A percentile compares a stretch with the other conserved stretches of the same genome.
Evolutionary conservation across 257 asterid genomes (phyloP).

Genomic region (Phtheirospermum japonicum): DNA sequence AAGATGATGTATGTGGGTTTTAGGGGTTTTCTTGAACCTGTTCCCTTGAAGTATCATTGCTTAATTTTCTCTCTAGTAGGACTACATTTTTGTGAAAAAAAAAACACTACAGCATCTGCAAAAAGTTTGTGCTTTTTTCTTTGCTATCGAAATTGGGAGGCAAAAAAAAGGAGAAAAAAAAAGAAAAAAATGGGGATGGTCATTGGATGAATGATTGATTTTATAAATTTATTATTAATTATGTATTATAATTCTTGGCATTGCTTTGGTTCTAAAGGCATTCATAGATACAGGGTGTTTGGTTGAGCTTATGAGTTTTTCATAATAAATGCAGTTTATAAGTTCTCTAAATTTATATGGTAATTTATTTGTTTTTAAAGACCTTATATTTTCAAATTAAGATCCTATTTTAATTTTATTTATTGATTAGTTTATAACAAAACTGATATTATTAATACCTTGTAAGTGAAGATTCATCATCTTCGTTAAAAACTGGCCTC

Average conservation of each 20-base stretch:
- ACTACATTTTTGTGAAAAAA: slow-evolving; percentile 27
- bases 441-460: no score
- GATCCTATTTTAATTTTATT: no score
- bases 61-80: slow-evolving; percentile 27
- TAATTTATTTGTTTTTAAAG: no score
- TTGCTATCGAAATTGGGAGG: slow-evolving; percentile 26
- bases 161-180: slow-evolving; percentile 20
- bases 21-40: slow-evolving; percentile 22
- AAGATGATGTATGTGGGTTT: slow-evolving; percentile 40
- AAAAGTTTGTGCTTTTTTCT: slow-evolving; percentile 13
- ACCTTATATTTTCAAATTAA: no score
- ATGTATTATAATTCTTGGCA: slow-evolving; percentile 15
- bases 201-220: slow-evolving; percentile 23
- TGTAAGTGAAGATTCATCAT: no score
- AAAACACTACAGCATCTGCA: slow-evolving; percentile 25
- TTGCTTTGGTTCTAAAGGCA: neutral
- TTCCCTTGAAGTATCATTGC: slow-evolving; percentile 26
- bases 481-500: no score
- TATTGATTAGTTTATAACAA: no score
- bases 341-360: no score
- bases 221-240: neutral
- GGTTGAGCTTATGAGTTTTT: neutral
- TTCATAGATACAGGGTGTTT: no score
- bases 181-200: slow-evolving; percentile 23
- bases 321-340: slow-evolving; percentile 1